Evolutionary conservation across 1,139 yeast genomes (phyloP), one percentile per base, ranked within the genome.

Genomic region (Kluyveromyces sp.): DNA sequence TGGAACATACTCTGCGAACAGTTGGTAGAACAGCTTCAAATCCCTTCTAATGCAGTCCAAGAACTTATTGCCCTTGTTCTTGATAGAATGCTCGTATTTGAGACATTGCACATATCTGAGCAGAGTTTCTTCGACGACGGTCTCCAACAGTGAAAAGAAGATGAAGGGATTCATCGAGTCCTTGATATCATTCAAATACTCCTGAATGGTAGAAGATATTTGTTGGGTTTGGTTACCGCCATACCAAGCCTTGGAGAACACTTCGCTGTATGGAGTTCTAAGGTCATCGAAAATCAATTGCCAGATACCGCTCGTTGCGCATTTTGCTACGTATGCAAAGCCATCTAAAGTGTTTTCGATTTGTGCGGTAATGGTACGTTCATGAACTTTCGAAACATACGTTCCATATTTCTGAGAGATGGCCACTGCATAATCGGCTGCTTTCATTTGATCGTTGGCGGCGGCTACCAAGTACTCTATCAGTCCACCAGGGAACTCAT

Each of bases 361-460:
- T 9, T 77, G 74, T 25, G 69, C 68, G 15, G 73, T 71, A 43
- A 85, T 80, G 41, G 73, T 67, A 3, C 67, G 67, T 46, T 77
- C 78, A 62, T 83, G 83, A 45, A 71, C 75, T 42, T 78, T 71
- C 39, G 84, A 82, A 12, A 87, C 89, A 56, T 80, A 72, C 2
- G 74, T 76, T 26, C 77, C 72, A 59, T 83, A 80, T 45, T 74
- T 77, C 13, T 80, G 77, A 19, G 83, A 71, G 43, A 87, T 79
- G 36, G 83, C 84, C 48, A 85, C 94, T 26, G 84, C 78, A 49
- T 84, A 76, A 50, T 84, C 80, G 19, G 92, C 94, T 17, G 89
- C 84, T 53, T 84, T 79, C 65, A 87, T 83, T 61, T 87, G 96
- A 62, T 84, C 94, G 48, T 88, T 88, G 2, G 94, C 94, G 30